Evolutionary conservation across 2,329 filamentous ascomycete genomes (phyloP).

Genomic region (Leptographium procerum): DNA sequence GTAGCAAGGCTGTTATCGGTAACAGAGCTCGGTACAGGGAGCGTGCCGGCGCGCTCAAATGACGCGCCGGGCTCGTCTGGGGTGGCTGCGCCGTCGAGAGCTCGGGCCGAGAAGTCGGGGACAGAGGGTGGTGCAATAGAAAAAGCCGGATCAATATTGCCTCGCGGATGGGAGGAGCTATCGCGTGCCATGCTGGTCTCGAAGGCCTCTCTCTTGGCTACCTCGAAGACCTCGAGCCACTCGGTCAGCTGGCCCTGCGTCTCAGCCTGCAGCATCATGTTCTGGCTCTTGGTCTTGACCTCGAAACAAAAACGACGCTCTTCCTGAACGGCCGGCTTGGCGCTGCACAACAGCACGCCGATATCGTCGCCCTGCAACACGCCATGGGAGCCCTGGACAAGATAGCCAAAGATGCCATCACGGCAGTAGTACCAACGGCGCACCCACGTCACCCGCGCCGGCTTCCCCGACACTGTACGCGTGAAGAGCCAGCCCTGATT

Average conservation of each 20-base stretch:
- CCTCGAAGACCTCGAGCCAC: constrained; percentile 88
- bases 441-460: constrained; percentile 79
- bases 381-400: constrained; percentile 72
- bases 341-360: constrained; percentile 85
- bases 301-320: constrained; percentile 96
- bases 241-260: constrained; percentile 86
- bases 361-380: constrained; percentile 96
- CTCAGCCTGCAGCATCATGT: constrained; percentile 81
- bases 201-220: constrained; percentile 84
- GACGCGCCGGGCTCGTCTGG: constrained; percentile 24
- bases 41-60: constrained; percentile 50
- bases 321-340: constrained; percentile 81
- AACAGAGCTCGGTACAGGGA: constrained; percentile 48
- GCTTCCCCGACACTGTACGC: constrained; percentile 72
- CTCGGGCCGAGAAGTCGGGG: constrained; percentile 80
- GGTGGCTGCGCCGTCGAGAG: constrained; percentile 30
- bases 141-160: constrained; percentile 64
- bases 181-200: constrained; percentile 54
- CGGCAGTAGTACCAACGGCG: constrained; percentile 93
- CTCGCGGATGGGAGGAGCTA: constrained; percentile 29
- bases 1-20: constrained; percentile 54
- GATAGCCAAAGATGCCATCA: constrained; percentile 90
- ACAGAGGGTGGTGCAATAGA: constrained; percentile 80
- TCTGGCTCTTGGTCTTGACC: constrained; percentile 93
- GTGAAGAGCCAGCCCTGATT: constrained; percentile 95